Percentiles rank a stretch among this genome's conserved stretches.
These are phyloP conservation scores for Cyberlindnera xylosilytica DNA, from an alignment of 805 yeast genomes.

Conservation along the genomic window DNA sequence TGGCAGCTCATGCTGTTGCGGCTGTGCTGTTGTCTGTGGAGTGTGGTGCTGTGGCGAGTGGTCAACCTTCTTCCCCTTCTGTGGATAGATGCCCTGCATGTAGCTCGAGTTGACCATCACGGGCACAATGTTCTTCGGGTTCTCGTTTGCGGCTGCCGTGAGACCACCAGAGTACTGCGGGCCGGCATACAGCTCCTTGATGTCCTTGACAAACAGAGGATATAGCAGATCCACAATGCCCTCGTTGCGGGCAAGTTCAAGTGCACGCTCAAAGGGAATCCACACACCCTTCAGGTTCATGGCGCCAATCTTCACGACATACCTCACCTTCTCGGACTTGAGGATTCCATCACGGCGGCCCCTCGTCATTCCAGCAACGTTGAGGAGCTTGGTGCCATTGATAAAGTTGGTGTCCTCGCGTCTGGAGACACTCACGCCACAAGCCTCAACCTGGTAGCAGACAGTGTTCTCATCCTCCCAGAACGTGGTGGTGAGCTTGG, in stretches of 20 bases:
- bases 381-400: conserved; percentile 65
- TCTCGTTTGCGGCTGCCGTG: conserved; percentile 29
- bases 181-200: conserved; percentile 39
- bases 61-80: conserved; percentile 17
- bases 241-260: conserved; percentile 67
- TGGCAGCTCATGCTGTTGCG: background rate
- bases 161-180: conserved; percentile 31
- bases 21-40: background rate
- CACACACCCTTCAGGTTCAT: conserved; percentile 75
- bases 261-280: conserved; percentile 72
- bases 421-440: conserved; percentile 63
- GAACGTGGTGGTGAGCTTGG: conserved; percentile 68
- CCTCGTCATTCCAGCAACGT: conserved; percentile 71
- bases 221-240: conserved; percentile 56
- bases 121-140: conserved; percentile 28
- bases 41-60: conserved; percentile 1
- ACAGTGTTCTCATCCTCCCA: conserved; percentile 75
- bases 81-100: conserved; percentile 20
- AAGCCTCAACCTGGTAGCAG: conserved; percentile 70
- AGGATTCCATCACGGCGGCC: conserved; percentile 71
- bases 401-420: conserved; percentile 72
- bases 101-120: conserved; percentile 26
- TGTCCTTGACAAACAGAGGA: conserved; percentile 63
- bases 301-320: conserved; percentile 71
- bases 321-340: conserved; percentile 62